Base-by-base conservation (phyloP, 2,329 filamentous ascomycete genomes). In the Phaeosphaeriaceae sp. region DNA sequence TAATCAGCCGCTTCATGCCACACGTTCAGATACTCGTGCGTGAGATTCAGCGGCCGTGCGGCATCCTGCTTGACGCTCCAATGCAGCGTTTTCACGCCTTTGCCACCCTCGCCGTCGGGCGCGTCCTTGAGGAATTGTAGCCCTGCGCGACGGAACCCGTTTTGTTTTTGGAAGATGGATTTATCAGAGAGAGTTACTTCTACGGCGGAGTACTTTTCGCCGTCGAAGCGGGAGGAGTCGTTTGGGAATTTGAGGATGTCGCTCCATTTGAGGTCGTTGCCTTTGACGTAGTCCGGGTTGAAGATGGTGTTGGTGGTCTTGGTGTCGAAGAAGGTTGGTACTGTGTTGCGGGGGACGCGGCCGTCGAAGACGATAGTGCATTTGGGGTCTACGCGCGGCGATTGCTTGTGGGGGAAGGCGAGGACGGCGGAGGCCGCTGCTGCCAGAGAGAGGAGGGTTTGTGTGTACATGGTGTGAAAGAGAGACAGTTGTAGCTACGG, bases 121-220 rank as follows among this genome's bases (percentile, higher is more conserved):
- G 73, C 81, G 79, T 73, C 78, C 72, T 57, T 75, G 68, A 79
- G 75, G 46, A 83, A 73, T 38, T 73, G 77, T 43, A 86, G 76
- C 51, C 85, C 83, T 1, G 81, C 81, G 54, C 84, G 82, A 33
- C 84, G 79, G 74, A 87, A 87, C 16, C 84, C 84, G 2, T 71
- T 71, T 68, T 87, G 84, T 58, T 80, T 78, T 60, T 75, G 56
- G 70, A 87, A 87, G 68, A 87, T 85, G 58, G 82, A 84, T 50
- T 77, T 60, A 66, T 86, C 83, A 49, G 68, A 78, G 64, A 86
- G 79, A 33, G 81, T 83, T 8, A 84, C 79, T 60, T 82, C 81
- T 17, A 84, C 56, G 4, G 83, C 71, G 28, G 76, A 68, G 35
- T 75, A 73, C 37, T 71, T 69, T 7, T 53, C 47, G 17, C 65